Percentiles rank a stretch among this genome's conserved stretches.
Evolutionary conservation across 352 stramenopile genomes (phyloP).

Genomic region (Pythium volutum): DNA sequence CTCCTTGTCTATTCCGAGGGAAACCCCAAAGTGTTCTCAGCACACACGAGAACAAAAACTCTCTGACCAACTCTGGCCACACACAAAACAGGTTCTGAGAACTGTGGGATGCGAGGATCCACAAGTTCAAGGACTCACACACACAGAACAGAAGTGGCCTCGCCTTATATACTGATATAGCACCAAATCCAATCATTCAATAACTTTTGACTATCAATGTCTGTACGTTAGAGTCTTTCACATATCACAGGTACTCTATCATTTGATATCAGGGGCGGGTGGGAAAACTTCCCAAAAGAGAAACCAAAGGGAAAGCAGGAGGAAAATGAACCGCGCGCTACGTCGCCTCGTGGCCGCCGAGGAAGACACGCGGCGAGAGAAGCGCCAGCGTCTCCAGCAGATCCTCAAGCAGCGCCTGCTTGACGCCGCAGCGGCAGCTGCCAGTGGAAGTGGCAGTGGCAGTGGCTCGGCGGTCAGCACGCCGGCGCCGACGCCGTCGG

Average conservation of each 20-base stretch:
- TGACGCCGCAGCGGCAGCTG: slow-evolving; percentile 6
- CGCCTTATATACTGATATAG: slow-evolving; percentile 3
- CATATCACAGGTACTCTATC: background rate
- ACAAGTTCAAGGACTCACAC: slow-evolving; percentile 13
- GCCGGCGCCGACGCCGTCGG: background rate
- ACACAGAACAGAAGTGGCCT: background rate
- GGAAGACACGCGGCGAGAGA: slow-evolving; percentile 33
- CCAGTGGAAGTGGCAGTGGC: background rate
- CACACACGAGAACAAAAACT: background rate
- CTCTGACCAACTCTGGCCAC: background rate
- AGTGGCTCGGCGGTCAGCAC: background rate
- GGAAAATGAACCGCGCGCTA: slow-evolving; percentile 30
- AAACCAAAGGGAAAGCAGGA: background rate
- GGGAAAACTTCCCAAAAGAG: too few species aligned
- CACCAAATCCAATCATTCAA: background rate
- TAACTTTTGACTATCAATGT: background rate
- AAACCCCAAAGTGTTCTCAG: slow-evolving; percentile 2
- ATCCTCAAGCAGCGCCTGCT: slow-evolving; percentile 25
- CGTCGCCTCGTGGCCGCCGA: slow-evolving; percentile 35
- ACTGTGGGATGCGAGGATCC: background rate
- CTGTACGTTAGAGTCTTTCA: too few species aligned
- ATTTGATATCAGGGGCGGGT: slow-evolving; percentile 10
- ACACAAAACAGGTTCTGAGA: background rate
- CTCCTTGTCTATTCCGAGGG: too few species aligned
- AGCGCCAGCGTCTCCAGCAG: slow-evolving; percentile 30